phyloP scores from a whole-genome alignment of 768 basidiomycete genomes.

The Boletus speciosus region DNA sequence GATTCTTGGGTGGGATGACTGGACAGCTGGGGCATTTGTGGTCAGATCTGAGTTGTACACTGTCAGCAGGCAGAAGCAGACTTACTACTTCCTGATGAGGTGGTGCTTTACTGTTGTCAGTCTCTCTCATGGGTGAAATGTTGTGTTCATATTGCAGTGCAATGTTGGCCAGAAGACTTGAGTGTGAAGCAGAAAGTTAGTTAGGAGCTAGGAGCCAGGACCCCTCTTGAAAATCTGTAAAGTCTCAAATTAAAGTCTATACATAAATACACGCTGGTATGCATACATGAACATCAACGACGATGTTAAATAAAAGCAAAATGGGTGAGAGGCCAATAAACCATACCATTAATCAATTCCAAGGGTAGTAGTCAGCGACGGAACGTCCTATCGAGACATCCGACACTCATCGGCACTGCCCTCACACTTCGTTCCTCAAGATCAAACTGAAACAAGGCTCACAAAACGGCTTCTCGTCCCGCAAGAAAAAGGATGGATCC shows the following conservation, averaged over 20 bases:
- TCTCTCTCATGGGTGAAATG: too few species aligned
- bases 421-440: slow-evolving; percentile 69
- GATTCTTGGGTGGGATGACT: too few species aligned
- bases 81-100: too few species aligned
- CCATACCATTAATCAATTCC: slow-evolving; percentile 2
- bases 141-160: too few species aligned
- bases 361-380: not conserved
- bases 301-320: slow-evolving; percentile 7
- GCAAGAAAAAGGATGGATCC: slow-evolving; percentile 83
- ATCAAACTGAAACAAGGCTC: slow-evolving; percentile 85
- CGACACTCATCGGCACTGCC: not conserved
- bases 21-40: too few species aligned
- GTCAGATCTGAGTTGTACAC: too few species aligned
- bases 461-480: slow-evolving; percentile 80
- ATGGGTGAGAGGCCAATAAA: not conserved
- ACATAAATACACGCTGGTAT: slow-evolving; percentile 21
- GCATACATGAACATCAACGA: slow-evolving; percentile 11
- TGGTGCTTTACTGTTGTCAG: not conserved
- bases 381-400: not conserved
- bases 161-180: too few species aligned
- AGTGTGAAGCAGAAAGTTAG: too few species aligned
- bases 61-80: too few species aligned
- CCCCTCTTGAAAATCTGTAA: not conserved
- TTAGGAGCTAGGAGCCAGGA: too few species aligned
- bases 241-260: slow-evolving; percentile 9